Conservation (phyloP, 1,284 basidiomycete genomes). For the Apiotrichum sp. region DNA sequence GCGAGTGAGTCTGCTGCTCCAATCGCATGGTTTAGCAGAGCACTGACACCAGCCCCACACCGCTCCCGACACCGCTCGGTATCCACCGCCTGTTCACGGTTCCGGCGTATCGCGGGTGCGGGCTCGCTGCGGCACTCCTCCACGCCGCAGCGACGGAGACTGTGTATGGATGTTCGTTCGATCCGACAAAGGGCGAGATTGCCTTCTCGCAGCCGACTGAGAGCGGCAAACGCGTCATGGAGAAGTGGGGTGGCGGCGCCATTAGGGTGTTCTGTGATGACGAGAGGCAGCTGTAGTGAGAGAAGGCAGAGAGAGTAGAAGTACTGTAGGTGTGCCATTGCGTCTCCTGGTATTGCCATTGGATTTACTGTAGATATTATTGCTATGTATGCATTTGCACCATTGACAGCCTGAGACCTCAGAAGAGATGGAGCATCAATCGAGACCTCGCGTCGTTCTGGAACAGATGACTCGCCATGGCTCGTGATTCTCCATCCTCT, state of each 20-base stretch:
- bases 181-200: constrained; percentile 32
- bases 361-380: too few species aligned
- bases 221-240: constrained; percentile 45
- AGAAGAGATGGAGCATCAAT: too few species aligned
- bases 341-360: too few species aligned
- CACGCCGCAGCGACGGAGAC: constrained; percentile 38
- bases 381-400: too few species aligned
- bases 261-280: constrained; percentile 46
- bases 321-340: too few species aligned
- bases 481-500: too few species aligned
- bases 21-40: not conserved
- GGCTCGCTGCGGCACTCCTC: constrained; percentile 40
- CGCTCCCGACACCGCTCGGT: constrained; percentile 45
- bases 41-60: constrained; percentile 30
- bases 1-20: constrained; percentile 43
- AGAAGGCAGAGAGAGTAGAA: not conserved
- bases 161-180: constrained; percentile 46
- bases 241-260: constrained; percentile 37
- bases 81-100: constrained; percentile 50
- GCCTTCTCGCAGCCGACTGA: constrained; percentile 51
- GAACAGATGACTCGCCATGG: too few species aligned
- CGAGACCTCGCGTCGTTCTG: too few species aligned
- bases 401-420: too few species aligned
- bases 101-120: constrained; percentile 38
- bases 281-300: constrained; percentile 35